A percentile compares a stretch with the other conserved stretches of the same genome.
These are phyloP conservation scores for Exophiala aquamarina DNA, from an alignment of 2,329 filamentous ascomycete species.

Conservation along the genomic window DNA sequence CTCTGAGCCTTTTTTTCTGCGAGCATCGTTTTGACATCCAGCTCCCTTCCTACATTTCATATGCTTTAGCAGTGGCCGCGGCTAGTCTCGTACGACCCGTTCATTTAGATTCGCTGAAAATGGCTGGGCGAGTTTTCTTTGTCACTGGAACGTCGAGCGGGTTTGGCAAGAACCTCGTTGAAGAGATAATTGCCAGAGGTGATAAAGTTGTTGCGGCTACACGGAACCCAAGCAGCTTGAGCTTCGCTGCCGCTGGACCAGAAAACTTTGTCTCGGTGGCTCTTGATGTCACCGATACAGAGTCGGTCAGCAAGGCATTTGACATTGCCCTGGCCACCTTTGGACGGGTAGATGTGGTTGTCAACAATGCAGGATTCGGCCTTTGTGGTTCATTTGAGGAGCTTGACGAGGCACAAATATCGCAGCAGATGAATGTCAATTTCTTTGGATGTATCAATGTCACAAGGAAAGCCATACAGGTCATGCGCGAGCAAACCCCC, in stretches of 20 bases:
- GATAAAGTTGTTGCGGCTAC: constrained; percentile 46
- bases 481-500: constrained; percentile 29
- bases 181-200: constrained; percentile 36
- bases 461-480: constrained; percentile 35
- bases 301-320: constrained; percentile 48
- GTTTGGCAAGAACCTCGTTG: constrained; percentile 40
- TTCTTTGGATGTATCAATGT: constrained; percentile 58
- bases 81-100: too few relatives aligned
- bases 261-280: constrained; percentile 49
- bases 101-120: constrained; percentile 29
- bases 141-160: constrained; percentile 47
- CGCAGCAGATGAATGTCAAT: constrained; percentile 57
- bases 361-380: constrained; percentile 49
- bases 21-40: too few relatives aligned
- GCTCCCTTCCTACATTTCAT: too few relatives aligned
- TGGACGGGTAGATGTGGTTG: constrained; percentile 57
- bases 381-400: constrained; percentile 46
- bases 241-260: constrained; percentile 11
- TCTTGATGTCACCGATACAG: constrained; percentile 51
- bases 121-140: constrained; percentile 28
- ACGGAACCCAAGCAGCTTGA: constrained; percentile 30
- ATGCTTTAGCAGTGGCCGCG: too few relatives aligned
- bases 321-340: constrained; percentile 47
- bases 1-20: too few relatives aligned
- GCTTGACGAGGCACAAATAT: constrained; percentile 23